Evolutionary conservation across 768 basidiomycete species (phyloP).

Genomic region (Boletus sp.): DNA sequence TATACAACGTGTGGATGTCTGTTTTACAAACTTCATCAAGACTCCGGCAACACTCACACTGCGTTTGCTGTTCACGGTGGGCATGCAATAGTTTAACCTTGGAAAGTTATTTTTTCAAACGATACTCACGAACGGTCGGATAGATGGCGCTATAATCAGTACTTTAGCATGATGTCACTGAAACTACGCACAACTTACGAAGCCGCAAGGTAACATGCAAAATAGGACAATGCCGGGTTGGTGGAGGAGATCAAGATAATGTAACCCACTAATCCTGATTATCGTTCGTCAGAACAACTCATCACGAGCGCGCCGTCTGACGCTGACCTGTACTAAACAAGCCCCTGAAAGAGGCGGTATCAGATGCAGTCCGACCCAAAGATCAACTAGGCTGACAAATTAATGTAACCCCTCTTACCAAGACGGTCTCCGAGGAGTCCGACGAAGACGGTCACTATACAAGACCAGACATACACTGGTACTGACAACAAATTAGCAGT

Average conservation of each 20-base stretch:
- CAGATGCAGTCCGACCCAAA: slow-evolving; percentile 1
- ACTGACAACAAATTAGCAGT: slow-evolving; percentile 73
- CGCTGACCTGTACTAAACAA: slow-evolving; percentile 34
- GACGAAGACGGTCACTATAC: slow-evolving; percentile 59
- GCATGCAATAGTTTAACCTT: neutral
- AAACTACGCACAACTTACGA: slow-evolving; percentile 45
- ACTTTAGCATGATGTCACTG: neutral
- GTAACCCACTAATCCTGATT: slow-evolving; percentile 53
- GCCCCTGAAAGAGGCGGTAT: slow-evolving; percentile 20
- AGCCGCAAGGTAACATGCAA: slow-evolving; percentile 68
- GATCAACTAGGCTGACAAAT: slow-evolving; percentile 44
- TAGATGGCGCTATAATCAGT: slow-evolving; percentile 39
- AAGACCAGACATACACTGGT: slow-evolving; percentile 74
- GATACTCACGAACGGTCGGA: slow-evolving; percentile 43
- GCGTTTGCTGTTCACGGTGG: slow-evolving; percentile 41
- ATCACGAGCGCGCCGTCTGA: neutral
- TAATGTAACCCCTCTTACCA: slow-evolving; percentile 56
- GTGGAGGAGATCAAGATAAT: slow-evolving; percentile 63
- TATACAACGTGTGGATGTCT: slow-evolving; percentile 19
- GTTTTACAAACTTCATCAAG: slow-evolving; percentile 7
- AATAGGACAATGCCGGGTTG: slow-evolving; percentile 65
- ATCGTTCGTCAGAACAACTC: slow-evolving; percentile 1
- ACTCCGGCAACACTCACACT: slow-evolving; percentile 38
- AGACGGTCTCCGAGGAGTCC: slow-evolving; percentile 63
- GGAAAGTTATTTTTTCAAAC: neutral